Evolutionary conservation across 768 basidiomycete species (phyloP), one percentile per base, ranked within the genome.

Genomic region (Naganishia antarctica): DNA sequence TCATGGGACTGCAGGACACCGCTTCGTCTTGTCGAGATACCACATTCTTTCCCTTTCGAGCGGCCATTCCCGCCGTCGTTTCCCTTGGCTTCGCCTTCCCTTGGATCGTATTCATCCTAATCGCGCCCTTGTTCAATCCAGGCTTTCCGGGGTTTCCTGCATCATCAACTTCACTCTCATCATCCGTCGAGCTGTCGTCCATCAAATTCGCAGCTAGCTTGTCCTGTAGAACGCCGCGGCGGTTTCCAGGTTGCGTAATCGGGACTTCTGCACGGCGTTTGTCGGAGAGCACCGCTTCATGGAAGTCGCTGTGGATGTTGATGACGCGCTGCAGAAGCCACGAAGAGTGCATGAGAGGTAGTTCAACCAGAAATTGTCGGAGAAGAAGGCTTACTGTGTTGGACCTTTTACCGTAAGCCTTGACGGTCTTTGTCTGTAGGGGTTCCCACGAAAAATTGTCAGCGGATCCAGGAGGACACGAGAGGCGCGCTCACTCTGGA

Each of bases 291-390:
- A 66, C 32, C 13, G 60, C 51, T 15, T 60, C 23, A 44, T 60
- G 18, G 25, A 68, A 67, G 44, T 74, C 74, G 16, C 44, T 50
- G 34, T 71, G 73, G 21, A 75, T 61, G 2, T 73, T 66, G 49
- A 77, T 71, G 68, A 77, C 67, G 53, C 70, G 70, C 70, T 73
- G 45, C 49, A 15, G 26, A 23, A n/a, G 18, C 32, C 26, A 62
- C 11, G 32, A 50, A 40, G 6, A 37, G n/a, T 41, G 40, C 41
- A 5, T 31, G 40, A 26, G 18, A n/a, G n/a, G n/a, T n/a, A n/a
- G n/a, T 31, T 44, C 23, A 18, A 4, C 16, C 28, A 60, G 26
- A 25, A 18, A 29, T 3, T 8, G 37, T 26, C 7, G 9, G 16
- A 29, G 26, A 23, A 16, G 37, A 5, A 28, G n/a, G 51, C 74